Percentiles rank a stretch among this genome's conserved stretches.
Evolutionary conservation across 2,329 filamentous ascomycete species (phyloP).

Genomic region (Cladosporium oxysporum): DNA sequence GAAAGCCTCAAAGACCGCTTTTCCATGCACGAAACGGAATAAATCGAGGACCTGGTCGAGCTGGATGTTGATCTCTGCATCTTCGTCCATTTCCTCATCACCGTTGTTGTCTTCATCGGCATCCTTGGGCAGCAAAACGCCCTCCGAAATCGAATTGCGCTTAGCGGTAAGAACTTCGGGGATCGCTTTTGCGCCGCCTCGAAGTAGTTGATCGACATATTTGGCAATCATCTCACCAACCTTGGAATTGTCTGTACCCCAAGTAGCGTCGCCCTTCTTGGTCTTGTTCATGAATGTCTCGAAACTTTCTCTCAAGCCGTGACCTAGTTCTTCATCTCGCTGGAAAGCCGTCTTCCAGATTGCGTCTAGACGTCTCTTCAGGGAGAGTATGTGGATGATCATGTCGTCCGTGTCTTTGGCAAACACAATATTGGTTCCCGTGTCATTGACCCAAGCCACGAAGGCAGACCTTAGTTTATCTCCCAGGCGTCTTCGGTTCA

Average conservation of each 20-base stretch:
- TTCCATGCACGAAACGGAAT: constrained; percentile 95
- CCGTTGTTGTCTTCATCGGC: constrained; percentile 60
- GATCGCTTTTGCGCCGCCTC: constrained; percentile 82
- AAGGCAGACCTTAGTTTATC: constrained; percentile 71
- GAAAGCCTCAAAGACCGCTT: constrained; percentile 97
- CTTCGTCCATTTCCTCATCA: constrained; percentile 75
- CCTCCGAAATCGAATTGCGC: constrained; percentile 43
- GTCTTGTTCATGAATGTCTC: constrained; percentile 88
- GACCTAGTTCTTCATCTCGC: constrained; percentile 73
- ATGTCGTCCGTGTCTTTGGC: constrained; percentile 78
- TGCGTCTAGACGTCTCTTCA: constrained; percentile 77
- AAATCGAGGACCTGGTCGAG: constrained; percentile 90
- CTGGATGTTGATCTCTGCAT: constrained; percentile 87
- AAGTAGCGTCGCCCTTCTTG: constrained; percentile 68
- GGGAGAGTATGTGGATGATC: constrained; percentile 77
- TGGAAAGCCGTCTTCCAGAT: constrained; percentile 77
- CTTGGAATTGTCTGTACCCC: constrained; percentile 84
- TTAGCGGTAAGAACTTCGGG: constrained; percentile 63
- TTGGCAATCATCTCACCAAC: constrained; percentile 99
- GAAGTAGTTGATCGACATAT: constrained; percentile 85
- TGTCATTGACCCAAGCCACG: constrained; percentile 72
- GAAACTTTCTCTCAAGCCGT: constrained; percentile 81
- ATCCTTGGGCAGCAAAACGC: constrained; percentile 52
- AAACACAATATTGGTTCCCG: constrained; percentile 76
- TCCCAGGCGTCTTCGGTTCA: constrained; percentile 71